These are phyloP conservation scores for Elongisporangium anandrum DNA, from an alignment of 352 stramenopile species.

Conservation along the genomic window DNA sequence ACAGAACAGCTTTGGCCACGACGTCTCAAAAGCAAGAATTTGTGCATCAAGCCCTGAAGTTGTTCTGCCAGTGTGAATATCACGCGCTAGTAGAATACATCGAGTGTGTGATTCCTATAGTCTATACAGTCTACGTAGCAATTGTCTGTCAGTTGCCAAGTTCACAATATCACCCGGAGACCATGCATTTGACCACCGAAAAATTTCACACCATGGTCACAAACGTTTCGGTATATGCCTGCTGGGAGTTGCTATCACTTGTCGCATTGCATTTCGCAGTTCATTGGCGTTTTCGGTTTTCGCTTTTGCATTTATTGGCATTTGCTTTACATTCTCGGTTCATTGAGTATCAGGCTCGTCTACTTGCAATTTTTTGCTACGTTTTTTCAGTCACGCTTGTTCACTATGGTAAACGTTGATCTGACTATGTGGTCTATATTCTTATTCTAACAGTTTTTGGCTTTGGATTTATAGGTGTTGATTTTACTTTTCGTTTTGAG, in stretches of 20 bases:
- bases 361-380: background rate
- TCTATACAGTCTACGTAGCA: background rate
- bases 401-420: background rate
- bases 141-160: background rate
- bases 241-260: background rate
- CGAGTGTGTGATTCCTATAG: background rate
- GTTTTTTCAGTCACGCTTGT: background rate
- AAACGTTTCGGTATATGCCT: background rate
- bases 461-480: background rate
- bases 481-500: background rate
- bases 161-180: background rate
- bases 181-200: background rate
- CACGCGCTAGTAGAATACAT: background rate
- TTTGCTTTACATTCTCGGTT: background rate
- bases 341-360: background rate
- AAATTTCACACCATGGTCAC: background rate
- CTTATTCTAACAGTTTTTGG: background rate
- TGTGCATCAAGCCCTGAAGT: background rate
- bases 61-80: background rate
- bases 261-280: background rate
- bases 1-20: background rate
- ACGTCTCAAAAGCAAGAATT: background rate
- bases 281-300: background rate
- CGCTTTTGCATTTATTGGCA: background rate
- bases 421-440: no score